Evolutionary conservation across 352 stramenopile genomes (phyloP).

Genomic region (Globisporangium spinosum): DNA sequence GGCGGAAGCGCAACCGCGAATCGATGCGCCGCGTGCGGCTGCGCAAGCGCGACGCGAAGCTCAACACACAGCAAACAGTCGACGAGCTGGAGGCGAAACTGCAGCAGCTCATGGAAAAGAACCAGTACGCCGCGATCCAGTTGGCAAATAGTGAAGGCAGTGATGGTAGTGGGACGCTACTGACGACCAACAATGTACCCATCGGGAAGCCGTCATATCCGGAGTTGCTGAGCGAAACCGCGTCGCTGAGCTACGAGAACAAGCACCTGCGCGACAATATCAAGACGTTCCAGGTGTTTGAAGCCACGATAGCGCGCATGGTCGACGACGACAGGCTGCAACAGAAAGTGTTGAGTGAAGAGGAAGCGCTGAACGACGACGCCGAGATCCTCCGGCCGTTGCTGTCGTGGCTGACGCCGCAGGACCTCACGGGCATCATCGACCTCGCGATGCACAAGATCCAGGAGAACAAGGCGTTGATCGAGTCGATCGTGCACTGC

Average conservation of each 20-base stretch:
- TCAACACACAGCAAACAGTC: slow-evolving; percentile 15
- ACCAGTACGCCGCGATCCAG: slow-evolving; percentile 7
- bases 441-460: slow-evolving; percentile 16
- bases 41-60: slow-evolving; percentile 21
- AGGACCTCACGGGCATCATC: slow-evolving; percentile 13
- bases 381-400: slow-evolving; percentile 22
- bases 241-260: slow-evolving; percentile 21
- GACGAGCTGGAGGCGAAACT: slow-evolving; percentile 20
- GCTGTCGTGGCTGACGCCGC: slow-evolving; percentile 13
- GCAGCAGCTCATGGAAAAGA: slow-evolving; percentile 14
- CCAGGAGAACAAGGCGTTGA: slow-evolving; percentile 23
- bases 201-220: background rate
- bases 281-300: slow-evolving; percentile 14
- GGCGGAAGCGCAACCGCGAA: slow-evolving; percentile 30
- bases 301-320: slow-evolving; percentile 17
- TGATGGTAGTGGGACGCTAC: too few relatives aligned
- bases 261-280: slow-evolving; percentile 17
- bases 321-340: slow-evolving; percentile 11
- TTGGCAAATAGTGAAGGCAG: background rate
- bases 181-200: background rate
- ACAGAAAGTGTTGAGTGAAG: slow-evolving; percentile 4
- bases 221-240: slow-evolving; percentile 19
- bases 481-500: slow-evolving; percentile 22
- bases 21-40: slow-evolving; percentile 29
- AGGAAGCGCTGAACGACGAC: slow-evolving; percentile 17